Base-by-base conservation (phyloP, 441 rosid genomes). In the Erysimum cheiri region DNA sequence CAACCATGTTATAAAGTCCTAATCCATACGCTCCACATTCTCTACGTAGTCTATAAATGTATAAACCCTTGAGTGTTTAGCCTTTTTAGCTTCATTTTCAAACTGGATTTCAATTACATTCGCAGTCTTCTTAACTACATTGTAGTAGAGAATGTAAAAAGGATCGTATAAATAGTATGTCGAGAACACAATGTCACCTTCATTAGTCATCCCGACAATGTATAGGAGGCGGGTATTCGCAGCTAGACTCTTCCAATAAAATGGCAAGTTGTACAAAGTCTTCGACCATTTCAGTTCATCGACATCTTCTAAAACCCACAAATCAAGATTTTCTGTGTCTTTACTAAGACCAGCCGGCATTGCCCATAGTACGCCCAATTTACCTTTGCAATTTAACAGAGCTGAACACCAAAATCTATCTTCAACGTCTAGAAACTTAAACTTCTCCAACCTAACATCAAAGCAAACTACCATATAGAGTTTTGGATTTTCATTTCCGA, bases 221-320 rank as follows among this genome's bases (percentile, higher is more conserved):
- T 3, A 6, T 26, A 28, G 8, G 0, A 1, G 1, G 28, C 28
- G 1, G 2, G 8, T 28, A 12, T 29, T 3, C 15, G 0, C 10
- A 26, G 33, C 33, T 28, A 52, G 2, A 26, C 3, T 3, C 35
- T n/a, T 52, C 57, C 36, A 52, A 13, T n/a, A 0, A 52, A 0
- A 3, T 3, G 52, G 19, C 36, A 52, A 6, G 28, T 3, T 52
- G 57, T 52, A 29, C 36, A 29, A 5, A 3, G 10, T 28, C 57
- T 12, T 14, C 6, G 36, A 29, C 36, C 57, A 52, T 52, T 6
- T 52, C 36, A n/a, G 17, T 29, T 52, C 17, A 28, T 29, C 19
- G 11, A 2, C 19, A 52, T 54, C 40, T 32, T 32, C 60, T 2
- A 55, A 24, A 55, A 55, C 7, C 60, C 60, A 14, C 40, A 55